Conservation (phyloP, 345 rosid genomes). For the Eutrema yunnanense region DNA sequence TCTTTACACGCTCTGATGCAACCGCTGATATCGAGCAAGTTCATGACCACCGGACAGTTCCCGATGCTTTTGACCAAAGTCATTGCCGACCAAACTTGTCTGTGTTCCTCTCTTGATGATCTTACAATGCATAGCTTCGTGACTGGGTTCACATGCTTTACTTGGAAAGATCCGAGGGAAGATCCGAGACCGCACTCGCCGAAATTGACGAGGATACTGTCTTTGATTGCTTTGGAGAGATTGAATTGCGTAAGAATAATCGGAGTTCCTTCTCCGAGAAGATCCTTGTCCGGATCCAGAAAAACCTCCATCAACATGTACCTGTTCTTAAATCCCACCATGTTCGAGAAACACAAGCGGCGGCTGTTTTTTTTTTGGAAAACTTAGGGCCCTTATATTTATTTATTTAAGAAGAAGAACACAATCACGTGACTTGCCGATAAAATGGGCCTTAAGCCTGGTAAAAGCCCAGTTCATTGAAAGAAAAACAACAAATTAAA, state of each 20-base stretch:
- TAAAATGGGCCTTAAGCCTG: background rate
- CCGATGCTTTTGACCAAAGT: slow-evolving; percentile 63
- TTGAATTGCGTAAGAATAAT: slow-evolving; percentile 61
- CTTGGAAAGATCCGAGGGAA: slow-evolving; percentile 60
- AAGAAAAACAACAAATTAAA: background rate
- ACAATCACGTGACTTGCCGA: background rate
- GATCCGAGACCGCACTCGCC: slow-evolving; percentile 78
- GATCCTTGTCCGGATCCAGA: slow-evolving; percentile 61
- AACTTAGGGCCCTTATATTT: background rate
- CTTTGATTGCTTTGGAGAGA: slow-evolving; percentile 53
- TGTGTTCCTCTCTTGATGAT: slow-evolving; percentile 64
- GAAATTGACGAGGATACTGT: slow-evolving; percentile 61
- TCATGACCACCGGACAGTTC: slow-evolving; percentile 57
- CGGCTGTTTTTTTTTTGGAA: too few species aligned
- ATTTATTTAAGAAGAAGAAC: background rate
- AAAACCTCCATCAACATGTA: slow-evolving; percentile 71
- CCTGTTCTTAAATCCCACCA: slow-evolving; percentile 78
- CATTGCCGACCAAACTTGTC: slow-evolving; percentile 70
- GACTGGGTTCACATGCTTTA: slow-evolving; percentile 67
- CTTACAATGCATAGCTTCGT: slow-evolving; percentile 68
- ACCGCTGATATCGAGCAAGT: slow-evolving; percentile 66
- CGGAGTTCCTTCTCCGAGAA: slow-evolving; percentile 42
- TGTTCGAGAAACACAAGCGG: slow-evolving; percentile 16
- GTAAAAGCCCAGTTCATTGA: background rate
- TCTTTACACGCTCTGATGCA: slow-evolving; percentile 61